Base-by-base conservation (phyloP, 2,329 filamentous ascomycete species). In the Epicoccum sorghinum region DNA sequence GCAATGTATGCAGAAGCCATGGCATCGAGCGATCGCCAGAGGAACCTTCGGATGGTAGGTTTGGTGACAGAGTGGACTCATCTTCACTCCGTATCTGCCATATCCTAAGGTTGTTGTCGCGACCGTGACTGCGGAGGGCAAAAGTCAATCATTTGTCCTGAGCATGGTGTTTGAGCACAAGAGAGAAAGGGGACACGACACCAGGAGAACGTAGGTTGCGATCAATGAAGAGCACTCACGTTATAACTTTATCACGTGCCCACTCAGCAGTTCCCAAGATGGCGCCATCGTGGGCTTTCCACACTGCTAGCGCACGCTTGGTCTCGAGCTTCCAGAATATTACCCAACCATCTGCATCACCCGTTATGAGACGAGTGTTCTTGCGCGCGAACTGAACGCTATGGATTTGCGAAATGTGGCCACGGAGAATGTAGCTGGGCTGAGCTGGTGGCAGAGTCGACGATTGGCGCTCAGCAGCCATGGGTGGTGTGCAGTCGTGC, bases 321-420 rank as follows among this genome's bases (percentile, higher is more conserved):
- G 87, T 90, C 24, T 88, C 83, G 35, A 96, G 79, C 70, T 90
- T 88, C 95, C 95, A 99, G 22, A 92, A 78, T 6, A 96, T 83
- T 30, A 96, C 81, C 82, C 89, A 97, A 55, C 95, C 95, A 37
- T 96, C 90, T 7, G 91, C 90, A 75, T 99, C 95, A 32, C 90
- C 93, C 0, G 91, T 95, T 10, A 91, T 79, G 5, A 99, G 85
- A 30, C 90, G 88, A 53, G 85, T 82, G 71, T 97, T 96, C 36
- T 78, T 74, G 47, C 85, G 82, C 62, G 91, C 80, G 70, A 98
- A 93, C 47, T 83, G 78, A 4, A 93, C 82, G 18, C 86, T 84
- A 70, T 97, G 92, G 42, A 97, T 87, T 60, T 91, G 87, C 0
- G 89, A 83, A 49, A 85, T 83, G 78, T 98, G 95, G 47, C 95